phyloP scores from a whole-genome alignment of 140 eudicot species.

The Eryngium alpinum region DNA sequence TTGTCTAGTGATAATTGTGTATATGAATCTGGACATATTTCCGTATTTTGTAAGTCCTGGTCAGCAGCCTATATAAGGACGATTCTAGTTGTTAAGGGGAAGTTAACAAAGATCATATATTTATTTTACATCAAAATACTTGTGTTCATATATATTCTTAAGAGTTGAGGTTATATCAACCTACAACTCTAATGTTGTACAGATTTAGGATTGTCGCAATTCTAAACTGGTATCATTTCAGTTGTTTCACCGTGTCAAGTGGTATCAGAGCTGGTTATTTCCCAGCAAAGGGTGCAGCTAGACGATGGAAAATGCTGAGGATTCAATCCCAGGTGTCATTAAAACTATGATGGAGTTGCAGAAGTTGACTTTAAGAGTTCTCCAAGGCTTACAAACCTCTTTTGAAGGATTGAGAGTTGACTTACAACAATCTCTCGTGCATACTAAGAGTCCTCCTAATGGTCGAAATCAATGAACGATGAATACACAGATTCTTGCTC shows the following conservation, averaged over 20 bases:
- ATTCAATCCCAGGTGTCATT: background rate
- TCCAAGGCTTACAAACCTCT: background rate
- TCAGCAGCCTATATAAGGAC: background rate
- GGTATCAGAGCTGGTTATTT: background rate
- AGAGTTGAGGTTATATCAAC: background rate
- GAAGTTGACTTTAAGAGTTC: background rate
- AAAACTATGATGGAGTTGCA: background rate
- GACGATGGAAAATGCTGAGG: background rate
- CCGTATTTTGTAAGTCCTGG: background rate
- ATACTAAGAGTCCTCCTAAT: background rate
- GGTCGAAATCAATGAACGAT: background rate
- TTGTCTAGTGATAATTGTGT: background rate
- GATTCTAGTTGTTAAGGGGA: background rate
- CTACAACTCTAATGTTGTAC: background rate
- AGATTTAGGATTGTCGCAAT: background rate
- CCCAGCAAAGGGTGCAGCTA: background rate
- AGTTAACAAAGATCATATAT: background rate
- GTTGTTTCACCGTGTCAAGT: background rate
- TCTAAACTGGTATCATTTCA: background rate
- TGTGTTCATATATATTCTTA: background rate
- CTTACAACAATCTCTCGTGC: background rate
- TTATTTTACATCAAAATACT: background rate
- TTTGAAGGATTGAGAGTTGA: background rate
- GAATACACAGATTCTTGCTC: background rate
- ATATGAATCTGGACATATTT: background rate